Percentiles rank a stretch among this genome's conserved stretches.
These are phyloP conservation scores for Fusarium piperis DNA, from an alignment of 2,329 filamentous ascomycete species.

Conservation along the genomic window DNA sequence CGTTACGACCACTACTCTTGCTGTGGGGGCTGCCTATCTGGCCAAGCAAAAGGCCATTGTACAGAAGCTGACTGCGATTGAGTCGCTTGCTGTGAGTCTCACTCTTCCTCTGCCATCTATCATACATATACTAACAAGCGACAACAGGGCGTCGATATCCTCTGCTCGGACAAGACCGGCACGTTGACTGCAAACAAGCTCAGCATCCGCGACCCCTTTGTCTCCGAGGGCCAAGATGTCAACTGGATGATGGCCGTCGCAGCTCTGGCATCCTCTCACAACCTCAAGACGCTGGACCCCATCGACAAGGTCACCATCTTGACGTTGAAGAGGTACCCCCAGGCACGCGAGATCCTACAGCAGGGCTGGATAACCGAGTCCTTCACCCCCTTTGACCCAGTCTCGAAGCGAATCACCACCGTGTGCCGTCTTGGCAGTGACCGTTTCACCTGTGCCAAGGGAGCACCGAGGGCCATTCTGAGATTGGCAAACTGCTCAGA, in stretches of 20 bases:
- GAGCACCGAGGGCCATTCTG: constrained; percentile 9
- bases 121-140: background rate
- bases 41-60: constrained; percentile 27
- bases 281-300: constrained; percentile 2
- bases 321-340: constrained; percentile 22
- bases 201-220: constrained; percentile 22
- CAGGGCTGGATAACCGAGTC: constrained; percentile 22
- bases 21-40: constrained; percentile 20
- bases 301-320: constrained; percentile 30
- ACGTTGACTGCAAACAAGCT: constrained; percentile 21
- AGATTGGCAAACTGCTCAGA: constrained; percentile 10
- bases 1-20: constrained; percentile 26
- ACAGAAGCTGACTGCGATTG: constrained; percentile 12
- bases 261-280: constrained; percentile 15
- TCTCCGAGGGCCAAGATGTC: constrained; percentile 19
- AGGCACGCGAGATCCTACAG: constrained; percentile 23
- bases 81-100: constrained; percentile 10
- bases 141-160: constrained; percentile 14
- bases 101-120: background rate
- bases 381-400: constrained; percentile 19
- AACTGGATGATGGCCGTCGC: constrained; percentile 34
- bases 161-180: constrained; percentile 27
- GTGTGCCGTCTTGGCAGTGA: constrained; percentile 16
- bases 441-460: constrained; percentile 7
- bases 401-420: constrained; percentile 21